Evolutionary conservation across 129 eudicot genomes (phyloP).

Genomic region (Heracleum sosnowskyi): DNA sequence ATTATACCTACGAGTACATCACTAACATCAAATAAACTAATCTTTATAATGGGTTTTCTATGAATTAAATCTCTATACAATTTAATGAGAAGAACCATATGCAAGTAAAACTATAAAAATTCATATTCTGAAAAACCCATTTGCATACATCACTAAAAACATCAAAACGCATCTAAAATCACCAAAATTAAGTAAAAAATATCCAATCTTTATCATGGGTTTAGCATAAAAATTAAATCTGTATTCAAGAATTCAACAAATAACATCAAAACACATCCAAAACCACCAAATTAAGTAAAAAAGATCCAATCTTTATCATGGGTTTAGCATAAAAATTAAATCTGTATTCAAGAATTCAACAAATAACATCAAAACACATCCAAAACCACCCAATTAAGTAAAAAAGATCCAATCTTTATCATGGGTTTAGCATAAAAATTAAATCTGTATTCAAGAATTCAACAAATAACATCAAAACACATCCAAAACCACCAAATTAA

Average conservation of each 20-base stretch:
- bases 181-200: neutral
- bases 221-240: too few species aligned
- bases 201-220: neutral
- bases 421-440: neutral
- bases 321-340: neutral
- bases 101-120: neutral
- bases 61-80: neutral
- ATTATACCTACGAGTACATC: neutral
- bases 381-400: neutral
- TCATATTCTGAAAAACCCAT: neutral
- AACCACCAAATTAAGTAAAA: neutral
- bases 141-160: neutral
- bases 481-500: neutral
- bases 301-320: neutral
- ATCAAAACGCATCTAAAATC: neutral
- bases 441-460: neutral
- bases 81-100: neutral
- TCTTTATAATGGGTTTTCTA: neutral
- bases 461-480: neutral
- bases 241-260: too few species aligned
- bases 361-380: neutral
- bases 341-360: neutral
- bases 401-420: neutral
- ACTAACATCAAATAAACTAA: neutral
- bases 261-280: neutral